Base-by-base conservation (phyloP, 257 asterid species). In the Solanum sejunctum region DNA sequence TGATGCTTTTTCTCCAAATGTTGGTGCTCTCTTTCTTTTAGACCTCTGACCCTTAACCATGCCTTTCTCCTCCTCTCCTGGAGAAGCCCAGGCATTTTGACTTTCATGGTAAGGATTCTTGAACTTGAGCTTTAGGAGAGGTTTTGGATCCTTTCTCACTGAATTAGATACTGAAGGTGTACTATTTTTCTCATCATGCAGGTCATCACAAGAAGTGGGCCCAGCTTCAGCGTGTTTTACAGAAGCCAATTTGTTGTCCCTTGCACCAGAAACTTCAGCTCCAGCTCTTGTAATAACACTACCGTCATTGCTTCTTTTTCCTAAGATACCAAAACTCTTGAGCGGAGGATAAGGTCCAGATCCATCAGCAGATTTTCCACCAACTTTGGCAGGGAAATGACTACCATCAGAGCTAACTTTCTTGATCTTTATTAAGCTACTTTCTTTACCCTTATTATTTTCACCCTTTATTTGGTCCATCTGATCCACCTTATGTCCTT, bases 41-140 rank as follows among this genome's bases (percentile, higher is more conserved):
- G 99, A 95, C 85, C 99, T 92, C 88, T 92, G 99, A 51, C 99
- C 99, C 90, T 97, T 92, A 6, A 92, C 89, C 86, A 88, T 90
- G 79, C 92, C 87, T 70, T 88, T 92, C 88, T 94, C 98, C 4
- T 92, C 93, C 89, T 92, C 93, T 84, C 90, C 92, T 55, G 90
- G 86, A 83, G 92, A 87, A 81, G 92, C 87, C 85, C 91, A 86
- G 0, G 90, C 85, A 86, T 71, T 89, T 84, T 86, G 95, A 88
- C 85, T 91, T 64, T 90, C 97, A 75, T 88, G 88, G 73, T 86
- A 91, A 57, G 94, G 89, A 84, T 88, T 97, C 91, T 89, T 95
- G 83, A 95, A 91, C 89, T 95, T 97, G 32, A 97, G 93, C 90
- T 94, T 97, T 89, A 97, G 89, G 64, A 81, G 87, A 57, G 94